phyloP scores from a whole-genome alignment of 805 yeast species.

The Wickerhamiella brachini region DNA sequence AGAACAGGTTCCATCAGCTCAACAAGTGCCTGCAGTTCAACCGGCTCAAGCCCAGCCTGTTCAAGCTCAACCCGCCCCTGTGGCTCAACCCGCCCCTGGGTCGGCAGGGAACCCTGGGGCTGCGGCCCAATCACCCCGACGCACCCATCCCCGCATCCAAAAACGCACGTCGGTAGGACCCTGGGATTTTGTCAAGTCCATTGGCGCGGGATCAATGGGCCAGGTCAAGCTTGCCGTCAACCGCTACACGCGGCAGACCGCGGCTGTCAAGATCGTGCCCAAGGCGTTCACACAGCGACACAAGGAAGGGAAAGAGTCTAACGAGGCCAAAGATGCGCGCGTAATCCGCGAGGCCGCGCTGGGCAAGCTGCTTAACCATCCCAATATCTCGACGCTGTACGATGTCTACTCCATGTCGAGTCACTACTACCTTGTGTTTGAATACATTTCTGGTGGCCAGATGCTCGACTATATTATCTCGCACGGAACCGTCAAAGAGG shows the following conservation, averaged over 20 bases:
- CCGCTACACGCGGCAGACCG: constrained; percentile 53
- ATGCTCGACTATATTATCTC: constrained; percentile 93
- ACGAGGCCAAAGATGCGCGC: constrained; percentile 78
- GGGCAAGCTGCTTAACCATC: constrained; percentile 81
- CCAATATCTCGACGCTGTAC: constrained; percentile 78
- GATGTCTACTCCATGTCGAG: constrained; percentile 95
- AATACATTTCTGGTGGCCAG: constrained; percentile 94
- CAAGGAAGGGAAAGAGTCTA: constrained; percentile 34
- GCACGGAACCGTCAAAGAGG: constrained; percentile 87
- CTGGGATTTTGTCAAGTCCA: constrained; percentile 89
- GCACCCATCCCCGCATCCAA: constrained; percentile 7
- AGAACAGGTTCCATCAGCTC: too few species aligned
- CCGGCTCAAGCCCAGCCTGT: too few species aligned
- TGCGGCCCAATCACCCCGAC: not conserved
- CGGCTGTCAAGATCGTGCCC: constrained; percentile 86
- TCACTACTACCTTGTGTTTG: constrained; percentile 93
- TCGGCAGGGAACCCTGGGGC: too few species aligned
- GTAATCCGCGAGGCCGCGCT: constrained; percentile 92
- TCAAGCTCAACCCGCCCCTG: too few species aligned
- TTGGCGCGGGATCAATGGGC: constrained; percentile 99
- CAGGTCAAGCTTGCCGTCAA: constrained; percentile 91
- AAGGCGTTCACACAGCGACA: constrained; percentile 61
- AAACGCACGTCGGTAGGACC: constrained; percentile 84
- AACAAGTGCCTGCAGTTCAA: too few species aligned
- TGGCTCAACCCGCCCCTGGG: not conserved